Conservation (phyloP, 352 stramenopile species). For the Phytophthora hybrid region DNA sequence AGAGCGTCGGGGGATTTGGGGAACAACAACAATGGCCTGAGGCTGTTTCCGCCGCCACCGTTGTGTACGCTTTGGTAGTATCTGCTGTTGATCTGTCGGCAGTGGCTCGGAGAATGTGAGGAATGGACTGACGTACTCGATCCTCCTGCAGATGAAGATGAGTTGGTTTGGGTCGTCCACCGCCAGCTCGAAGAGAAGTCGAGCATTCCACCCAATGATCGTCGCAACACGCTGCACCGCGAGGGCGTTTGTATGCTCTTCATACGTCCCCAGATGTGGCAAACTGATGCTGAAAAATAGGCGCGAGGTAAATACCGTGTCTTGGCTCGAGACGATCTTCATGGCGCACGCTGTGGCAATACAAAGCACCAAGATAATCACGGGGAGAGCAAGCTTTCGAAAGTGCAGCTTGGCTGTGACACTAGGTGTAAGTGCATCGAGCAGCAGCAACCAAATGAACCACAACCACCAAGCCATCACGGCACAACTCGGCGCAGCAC, state of each 20-base stretch:
- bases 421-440: constrained; percentile 50
- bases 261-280: background rate
- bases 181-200: constrained; percentile 8
- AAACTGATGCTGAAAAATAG: background rate
- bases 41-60: background rate
- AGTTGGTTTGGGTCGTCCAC: constrained; percentile 11
- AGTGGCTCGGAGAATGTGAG: constrained; percentile 13
- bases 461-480: constrained; percentile 50
- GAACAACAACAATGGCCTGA: too few relatives aligned
- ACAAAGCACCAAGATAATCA: constrained; percentile 3
- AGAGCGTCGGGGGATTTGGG: too few relatives aligned
- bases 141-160: constrained; percentile 17
- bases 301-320: constrained; percentile 2
- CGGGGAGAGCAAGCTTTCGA: background rate
- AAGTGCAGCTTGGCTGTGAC: constrained; percentile 3
- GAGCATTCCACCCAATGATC: constrained; percentile 18
- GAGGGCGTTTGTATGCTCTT: background rate
- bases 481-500: constrained; percentile 33
- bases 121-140: constrained; percentile 25
- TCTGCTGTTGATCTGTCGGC: background rate
- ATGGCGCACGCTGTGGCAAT: background rate
- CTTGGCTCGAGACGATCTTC: constrained; percentile 7
- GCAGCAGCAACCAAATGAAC: constrained; percentile 49
- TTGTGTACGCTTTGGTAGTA: background rate
- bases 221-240: constrained; percentile 20